These are phyloP conservation scores for Cryptococcus wingfieldii DNA, from an alignment of 1,284 basidiomycete genomes.

Conservation along the genomic window DNA sequence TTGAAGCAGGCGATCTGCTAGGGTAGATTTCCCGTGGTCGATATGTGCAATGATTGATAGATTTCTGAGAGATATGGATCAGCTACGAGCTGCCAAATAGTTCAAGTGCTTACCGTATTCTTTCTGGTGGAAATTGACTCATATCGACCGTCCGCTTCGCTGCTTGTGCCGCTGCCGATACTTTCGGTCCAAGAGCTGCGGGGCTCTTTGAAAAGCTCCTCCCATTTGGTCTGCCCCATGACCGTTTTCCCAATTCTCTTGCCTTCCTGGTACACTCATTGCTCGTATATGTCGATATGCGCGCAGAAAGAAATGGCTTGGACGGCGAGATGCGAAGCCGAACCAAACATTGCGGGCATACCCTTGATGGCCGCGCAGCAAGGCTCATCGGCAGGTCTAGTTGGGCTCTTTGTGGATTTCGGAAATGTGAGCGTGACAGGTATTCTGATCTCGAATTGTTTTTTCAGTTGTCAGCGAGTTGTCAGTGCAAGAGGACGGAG, in stretches of 20 bases:
- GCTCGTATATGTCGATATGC: neutral
- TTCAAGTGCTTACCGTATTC: constrained; percentile 60
- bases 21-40: constrained; percentile 85
- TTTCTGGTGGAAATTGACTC: constrained; percentile 66
- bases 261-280: neutral
- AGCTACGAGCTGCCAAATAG: neutral
- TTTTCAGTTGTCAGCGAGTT: too few species aligned
- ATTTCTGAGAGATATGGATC: constrained; percentile 61
- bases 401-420: too few species aligned
- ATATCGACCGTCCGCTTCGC: constrained; percentile 52
- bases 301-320: neutral
- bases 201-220: neutral
- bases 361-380: neutral
- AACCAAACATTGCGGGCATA: neutral
- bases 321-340: neutral
- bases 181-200: neutral
- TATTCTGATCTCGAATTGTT: too few species aligned
- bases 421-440: too few species aligned
- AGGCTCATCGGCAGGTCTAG: neutral
- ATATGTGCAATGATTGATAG: constrained; percentile 94
- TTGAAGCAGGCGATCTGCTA: constrained; percentile 78
- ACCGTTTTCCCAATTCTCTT: neutral
- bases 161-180: neutral
- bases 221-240: neutral
- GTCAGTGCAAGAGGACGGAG: too few species aligned